A percentile compares a stretch with the other conserved stretches of the same genome.
Conservation (phyloP, 1,284 basidiomycete genomes). For the Sphaerobolus stellatus region DNA sequence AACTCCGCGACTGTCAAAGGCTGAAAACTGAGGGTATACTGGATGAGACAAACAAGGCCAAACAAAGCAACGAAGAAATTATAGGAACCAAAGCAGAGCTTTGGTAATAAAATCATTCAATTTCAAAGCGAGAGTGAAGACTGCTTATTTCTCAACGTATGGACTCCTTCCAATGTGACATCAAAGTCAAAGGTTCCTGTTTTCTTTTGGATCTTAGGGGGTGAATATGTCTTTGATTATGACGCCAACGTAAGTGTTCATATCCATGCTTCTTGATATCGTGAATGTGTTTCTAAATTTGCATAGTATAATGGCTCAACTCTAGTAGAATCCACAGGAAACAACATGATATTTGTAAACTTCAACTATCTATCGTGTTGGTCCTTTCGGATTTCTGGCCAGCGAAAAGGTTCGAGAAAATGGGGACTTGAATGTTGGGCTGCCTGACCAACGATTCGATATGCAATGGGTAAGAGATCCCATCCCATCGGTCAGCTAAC, state of each 20-base stretch:
- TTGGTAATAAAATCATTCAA: no score
- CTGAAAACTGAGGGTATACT: no score
- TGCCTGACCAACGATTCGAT: slow-evolving; percentile 14
- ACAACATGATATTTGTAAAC: slow-evolving; percentile 32
- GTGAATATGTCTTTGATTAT: slow-evolving; percentile 24
- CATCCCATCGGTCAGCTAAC: neutral
- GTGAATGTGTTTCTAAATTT: no score
- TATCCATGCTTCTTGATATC: no score
- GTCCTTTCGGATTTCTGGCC: slow-evolving; percentile 34
- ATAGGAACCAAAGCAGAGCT: no score
- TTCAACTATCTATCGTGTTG: slow-evolving; percentile 40
- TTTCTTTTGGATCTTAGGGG: slow-evolving; percentile 36
- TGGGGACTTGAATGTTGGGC: slow-evolving; percentile 32
- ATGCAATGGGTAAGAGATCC: slow-evolving; percentile 8
- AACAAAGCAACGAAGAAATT: no score
- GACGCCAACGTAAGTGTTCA: slow-evolving; percentile 11
- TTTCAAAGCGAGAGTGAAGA: slow-evolving; percentile 26
- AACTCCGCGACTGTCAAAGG: no score
- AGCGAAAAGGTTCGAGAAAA: slow-evolving; percentile 20
- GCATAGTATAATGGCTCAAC: slow-evolving; percentile 14
- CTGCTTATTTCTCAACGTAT: slow-evolving; percentile 39
- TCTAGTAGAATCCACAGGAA: slow-evolving; percentile 15
- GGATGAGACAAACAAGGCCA: no score
- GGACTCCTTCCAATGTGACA: slow-evolving; percentile 26
- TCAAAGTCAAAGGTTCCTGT: slow-evolving; percentile 27